Evolutionary conservation across 495 filamentous ascomycete genomes (phyloP), one percentile per base, ranked within the genome.

Genomic region (Bacidia rubella): DNA sequence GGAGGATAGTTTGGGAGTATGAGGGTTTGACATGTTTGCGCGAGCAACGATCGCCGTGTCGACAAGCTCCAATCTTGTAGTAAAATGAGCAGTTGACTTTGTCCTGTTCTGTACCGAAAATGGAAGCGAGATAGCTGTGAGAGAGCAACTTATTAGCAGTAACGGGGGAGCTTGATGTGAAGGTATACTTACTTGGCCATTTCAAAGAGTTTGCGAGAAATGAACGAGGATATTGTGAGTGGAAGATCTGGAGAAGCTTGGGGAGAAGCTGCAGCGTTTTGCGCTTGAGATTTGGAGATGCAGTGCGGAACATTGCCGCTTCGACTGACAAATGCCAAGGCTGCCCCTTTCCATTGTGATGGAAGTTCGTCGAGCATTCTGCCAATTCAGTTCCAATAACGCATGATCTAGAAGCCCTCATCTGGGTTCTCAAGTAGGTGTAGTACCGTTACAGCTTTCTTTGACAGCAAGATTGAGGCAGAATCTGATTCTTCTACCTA

Each of bases 31-130:
- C 92, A 68, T 98, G 92, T 68, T 98, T 98, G 49, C 92, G 83
- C 23, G 84, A 90, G 75, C 92, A 98, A 58, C 92, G 87, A 74
- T 98, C 92, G 62, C 92, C 93, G 74, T 98, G 92, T 39, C 92
- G 82, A 73, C 92, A 98, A 44, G 92, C 92, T 63, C 92, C 92
- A 72, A 98, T 98, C 73, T 94, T 93, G 81, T 93, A 93, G 76
- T 86, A 87, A 74, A 87, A 87, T 43, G 76, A 81, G 69, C 83
- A 85, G 68, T 85, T 85, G 60, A 75, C 72, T 66, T 97, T 98
- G 81, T 98, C 92, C 67, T 96, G 93, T 74, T 98, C 93, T 7
- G 92, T 98, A 62, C 92, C 92, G 79, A 98, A 98, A 73, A 98
- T 98, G 63, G 87, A 94, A 66, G 92, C 92, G 66, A 98, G 88